Evolutionary conservation across 768 basidiomycete genomes (phyloP), one percentile per base, ranked within the genome.

Genomic region (Boletellus ananas): DNA sequence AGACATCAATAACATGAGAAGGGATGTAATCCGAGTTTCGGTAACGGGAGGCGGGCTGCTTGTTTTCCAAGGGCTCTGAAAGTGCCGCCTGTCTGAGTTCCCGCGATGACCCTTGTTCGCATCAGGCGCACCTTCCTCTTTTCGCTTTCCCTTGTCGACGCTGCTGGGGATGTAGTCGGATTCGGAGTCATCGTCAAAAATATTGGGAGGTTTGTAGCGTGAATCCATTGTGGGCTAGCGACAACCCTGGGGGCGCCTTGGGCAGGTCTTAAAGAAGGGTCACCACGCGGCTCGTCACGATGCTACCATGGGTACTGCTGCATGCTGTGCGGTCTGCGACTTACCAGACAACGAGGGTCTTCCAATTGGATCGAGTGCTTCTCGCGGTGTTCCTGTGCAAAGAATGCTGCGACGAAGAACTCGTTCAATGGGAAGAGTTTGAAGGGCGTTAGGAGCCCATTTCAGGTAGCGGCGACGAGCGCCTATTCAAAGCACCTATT

Each of bases 81-180:
- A 16, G 18, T 4, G 16, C n/a, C 37, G 12, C 14, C 4, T 2
- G n/a, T 7, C 1, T 55, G n/a, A 43, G 33, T 14, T 4, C 13
- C 17, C 23, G 21, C 6, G 17, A n/a, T 2, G 12, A 4, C 6
- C 27, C 29, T 18, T 0, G 20, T 38, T 6, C 1, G 11, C n/a
- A 20, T 8, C 20, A 39, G 16, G 40, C 48, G 20, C 14, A 57
- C 60, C 61, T 27, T 57, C 46, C 0, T 55, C 61, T 37, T 52
- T 61, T 47, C 14, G 45, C 36, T 61, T 60, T 5, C 61, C 61
- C 34, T 61, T 61, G 41, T 61, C 60, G 16, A 46, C 9, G 21
- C 18, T 50, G 9, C 16, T 44, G 14, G 61, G 34, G 53, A 40
- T 10, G 20, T 42, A 21, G 17, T 35, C 35, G 3, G 20, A 7